These are phyloP conservation scores for Ehretia macrophylla DNA, from an alignment of 257 asterid genomes.

Conservation along the genomic window DNA sequence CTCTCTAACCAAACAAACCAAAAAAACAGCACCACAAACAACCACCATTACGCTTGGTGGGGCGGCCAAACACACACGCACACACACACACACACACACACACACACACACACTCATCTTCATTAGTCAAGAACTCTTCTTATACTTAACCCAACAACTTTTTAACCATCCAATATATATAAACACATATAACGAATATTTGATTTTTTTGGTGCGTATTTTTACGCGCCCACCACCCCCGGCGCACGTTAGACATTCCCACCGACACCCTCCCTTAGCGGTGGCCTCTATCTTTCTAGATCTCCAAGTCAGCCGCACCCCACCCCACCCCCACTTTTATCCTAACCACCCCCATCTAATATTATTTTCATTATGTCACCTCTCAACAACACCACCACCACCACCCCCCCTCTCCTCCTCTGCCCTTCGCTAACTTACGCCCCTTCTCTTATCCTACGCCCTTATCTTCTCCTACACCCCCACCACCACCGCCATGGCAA, in stretches of 20 bases:
- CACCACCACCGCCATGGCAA: slow-evolving; percentile 31
- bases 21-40: too few relatives aligned
- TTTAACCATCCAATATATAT: too few relatives aligned
- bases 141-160: too few relatives aligned
- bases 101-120: too few relatives aligned
- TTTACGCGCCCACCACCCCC: slow-evolving; percentile 34
- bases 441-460: neutral
- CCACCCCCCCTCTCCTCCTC: slow-evolving; percentile 22
- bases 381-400: too few relatives aligned
- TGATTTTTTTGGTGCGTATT: slow-evolving; percentile 48
- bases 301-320: slow-evolving; percentile 55
- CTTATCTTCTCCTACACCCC: too few relatives aligned
- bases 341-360: slow-evolving; percentile 47
- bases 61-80: too few relatives aligned
- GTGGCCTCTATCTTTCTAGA: slow-evolving; percentile 71
- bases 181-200: too few relatives aligned
- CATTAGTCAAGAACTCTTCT: too few relatives aligned
- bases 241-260: slow-evolving; percentile 80
- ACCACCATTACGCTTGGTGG: too few relatives aligned
- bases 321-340: slow-evolving; percentile 52
- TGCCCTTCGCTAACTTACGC: slow-evolving; percentile 14
- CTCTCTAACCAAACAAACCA: too few relatives aligned
- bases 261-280: slow-evolving; percentile 51
- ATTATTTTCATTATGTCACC: slow-evolving; percentile 67
- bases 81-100: too few relatives aligned